Percentiles rank a stretch among this genome's conserved stretches.
Conservation (phyloP, 768 basidiomycete genomes). For the Macrolepiota dolichaula region DNA sequence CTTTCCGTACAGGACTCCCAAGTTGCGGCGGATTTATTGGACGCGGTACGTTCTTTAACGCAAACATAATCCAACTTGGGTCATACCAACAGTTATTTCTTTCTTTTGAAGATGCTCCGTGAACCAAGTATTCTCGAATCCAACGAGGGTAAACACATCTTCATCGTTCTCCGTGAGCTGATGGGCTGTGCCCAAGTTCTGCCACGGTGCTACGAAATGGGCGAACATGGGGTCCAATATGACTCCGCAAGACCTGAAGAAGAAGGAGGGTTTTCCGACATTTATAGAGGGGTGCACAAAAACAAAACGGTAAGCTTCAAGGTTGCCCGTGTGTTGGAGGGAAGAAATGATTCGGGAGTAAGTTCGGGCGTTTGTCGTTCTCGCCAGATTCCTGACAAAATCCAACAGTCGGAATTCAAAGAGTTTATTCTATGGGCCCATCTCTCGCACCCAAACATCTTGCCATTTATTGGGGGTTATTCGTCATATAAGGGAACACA, state of each 20-base stretch:
- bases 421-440: slow-evolving; percentile 33
- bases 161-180: not conserved
- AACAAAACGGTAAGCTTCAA: not conserved
- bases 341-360: not conserved
- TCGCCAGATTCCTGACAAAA: too few relatives aligned
- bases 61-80: not conserved
- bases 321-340: not conserved
- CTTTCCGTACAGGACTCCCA: not conserved
- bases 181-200: not conserved
- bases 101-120: not conserved
- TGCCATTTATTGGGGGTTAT: too few relatives aligned
- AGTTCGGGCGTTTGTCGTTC: too few relatives aligned
- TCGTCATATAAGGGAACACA: too few relatives aligned
- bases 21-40: not conserved
- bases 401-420: too few relatives aligned
- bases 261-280: not conserved
- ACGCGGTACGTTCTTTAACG: not conserved
- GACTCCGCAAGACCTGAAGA: not conserved
- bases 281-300: not conserved
- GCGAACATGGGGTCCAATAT: not conserved
- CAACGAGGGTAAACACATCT: not conserved
- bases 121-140: not conserved
- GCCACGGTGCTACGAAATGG: not conserved
- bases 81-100: too few relatives aligned
- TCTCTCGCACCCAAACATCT: too few relatives aligned